Evolutionary conservation across 495 filamentous ascomycete genomes (phyloP).

Genomic region (Daldinia caldariorum): DNA sequence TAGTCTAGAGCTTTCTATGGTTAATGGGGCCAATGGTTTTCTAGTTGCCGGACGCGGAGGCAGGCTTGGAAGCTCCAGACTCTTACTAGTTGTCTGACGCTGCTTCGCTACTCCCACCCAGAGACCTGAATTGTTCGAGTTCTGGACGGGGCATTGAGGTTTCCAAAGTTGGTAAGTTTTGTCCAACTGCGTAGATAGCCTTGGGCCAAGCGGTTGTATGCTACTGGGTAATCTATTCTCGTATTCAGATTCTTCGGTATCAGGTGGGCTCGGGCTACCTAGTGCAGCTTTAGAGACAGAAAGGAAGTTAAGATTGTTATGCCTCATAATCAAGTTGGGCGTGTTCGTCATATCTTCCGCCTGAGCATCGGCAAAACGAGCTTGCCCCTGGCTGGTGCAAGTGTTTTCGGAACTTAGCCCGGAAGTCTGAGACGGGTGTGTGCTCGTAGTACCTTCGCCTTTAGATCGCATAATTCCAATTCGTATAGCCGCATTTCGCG

Average conservation of each 20-base stretch:
- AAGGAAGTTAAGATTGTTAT: constrained; percentile 52
- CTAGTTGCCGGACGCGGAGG: constrained; percentile 48
- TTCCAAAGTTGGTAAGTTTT: constrained; percentile 34
- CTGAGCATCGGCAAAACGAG: background rate
- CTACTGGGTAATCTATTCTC: constrained; percentile 24
- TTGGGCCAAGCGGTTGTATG: constrained; percentile 5
- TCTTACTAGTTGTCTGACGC: constrained; percentile 28
- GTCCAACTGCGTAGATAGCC: background rate
- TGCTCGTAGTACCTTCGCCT: constrained; percentile 36
- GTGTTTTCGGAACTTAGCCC: constrained; percentile 45
- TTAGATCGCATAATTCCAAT: constrained; percentile 38
- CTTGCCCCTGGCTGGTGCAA: constrained; percentile 47
- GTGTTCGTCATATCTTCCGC: constrained; percentile 55
- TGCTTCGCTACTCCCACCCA: constrained; percentile 24
- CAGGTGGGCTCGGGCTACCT: constrained; percentile 62
- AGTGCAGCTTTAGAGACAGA: constrained; percentile 54
- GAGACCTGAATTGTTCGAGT: constrained; percentile 26
- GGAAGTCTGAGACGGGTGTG: constrained; percentile 40
- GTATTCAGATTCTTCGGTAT: constrained; percentile 53
- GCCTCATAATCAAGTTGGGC: constrained; percentile 49
- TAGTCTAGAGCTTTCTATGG: constrained; percentile 52
- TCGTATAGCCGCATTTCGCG: constrained; percentile 45
- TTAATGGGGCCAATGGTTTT: constrained; percentile 46
- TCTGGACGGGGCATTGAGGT: constrained; percentile 21
- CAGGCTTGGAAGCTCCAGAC: constrained; percentile 40